Evolutionary conservation across 164 flowering plant genomes (phyloP).

Genomic region (Chimonanthus salicifolius): DNA sequence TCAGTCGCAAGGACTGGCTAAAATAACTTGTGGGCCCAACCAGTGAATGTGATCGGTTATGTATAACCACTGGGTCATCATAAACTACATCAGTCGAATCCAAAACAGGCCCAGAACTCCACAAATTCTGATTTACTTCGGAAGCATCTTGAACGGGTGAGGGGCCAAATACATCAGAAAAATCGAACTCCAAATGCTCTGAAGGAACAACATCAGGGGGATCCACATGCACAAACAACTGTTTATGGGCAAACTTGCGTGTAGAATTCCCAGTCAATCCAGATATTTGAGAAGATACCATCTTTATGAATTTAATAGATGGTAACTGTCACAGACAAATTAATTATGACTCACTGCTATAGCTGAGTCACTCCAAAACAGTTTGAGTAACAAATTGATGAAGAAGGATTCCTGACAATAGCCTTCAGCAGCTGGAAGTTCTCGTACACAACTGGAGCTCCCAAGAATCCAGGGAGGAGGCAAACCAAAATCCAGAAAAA

Average conservation of each 20-base stretch:
- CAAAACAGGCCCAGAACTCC: constrained; percentile 14
- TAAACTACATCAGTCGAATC: constrained; percentile 36
- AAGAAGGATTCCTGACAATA: constrained; percentile 48
- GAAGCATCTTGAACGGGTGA: constrained; percentile 31
- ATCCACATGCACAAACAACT: constrained; percentile 30
- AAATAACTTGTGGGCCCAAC: constrained; percentile 64
- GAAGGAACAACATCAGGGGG: constrained; percentile 27
- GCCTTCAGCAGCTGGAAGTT: constrained; percentile 57
- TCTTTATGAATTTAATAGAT: constrained; percentile 19
- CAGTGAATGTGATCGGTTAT: constrained; percentile 67
- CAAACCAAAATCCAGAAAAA: constrained; percentile 59
- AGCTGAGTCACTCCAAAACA: constrained; percentile 20
- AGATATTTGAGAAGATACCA: constrained; percentile 60
- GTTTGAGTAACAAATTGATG: constrained; percentile 18
- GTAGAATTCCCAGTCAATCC: constrained; percentile 20
- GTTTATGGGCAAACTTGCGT: constrained; percentile 26
- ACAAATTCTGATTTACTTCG: constrained; percentile 24
- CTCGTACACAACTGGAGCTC: constrained; percentile 37
- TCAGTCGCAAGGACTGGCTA: constrained; percentile 46
- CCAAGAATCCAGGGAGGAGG: constrained; percentile 60
- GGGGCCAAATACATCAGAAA: constrained; percentile 90
- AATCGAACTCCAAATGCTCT: constrained; percentile 66
- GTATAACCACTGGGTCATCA: constrained; percentile 56
- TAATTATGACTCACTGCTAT: constrained; percentile 6
- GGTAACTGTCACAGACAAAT: constrained; percentile 1